A percentile compares a stretch with the other conserved stretches of the same genome.
phyloP scores from a whole-genome alignment of 345 rosid genomes.

The Populus pruinosa region DNA sequence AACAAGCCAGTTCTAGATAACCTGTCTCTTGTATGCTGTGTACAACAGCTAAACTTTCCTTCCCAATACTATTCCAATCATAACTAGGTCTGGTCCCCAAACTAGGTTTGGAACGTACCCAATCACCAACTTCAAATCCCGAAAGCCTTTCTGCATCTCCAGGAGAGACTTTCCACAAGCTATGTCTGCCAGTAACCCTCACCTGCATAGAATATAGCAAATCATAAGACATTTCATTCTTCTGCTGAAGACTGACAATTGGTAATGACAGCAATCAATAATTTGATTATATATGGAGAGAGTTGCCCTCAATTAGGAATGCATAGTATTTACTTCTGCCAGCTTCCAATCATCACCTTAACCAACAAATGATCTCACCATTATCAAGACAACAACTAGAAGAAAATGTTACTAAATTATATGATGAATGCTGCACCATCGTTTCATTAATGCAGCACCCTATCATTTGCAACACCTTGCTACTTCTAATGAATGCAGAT shows the following conservation, averaged over 20 bases:
- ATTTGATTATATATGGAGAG: no score
- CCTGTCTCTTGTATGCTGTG: conserved; percentile 89
- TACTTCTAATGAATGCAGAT: no score
- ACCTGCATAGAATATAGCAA: conserved; percentile 42
- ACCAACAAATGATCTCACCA: no score
- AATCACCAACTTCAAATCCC: conserved; percentile 96
- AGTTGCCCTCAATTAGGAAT: no score
- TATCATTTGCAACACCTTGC: background rate
- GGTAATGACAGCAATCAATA: no score
- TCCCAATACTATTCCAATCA: conserved; percentile 86
- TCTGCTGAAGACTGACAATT: background rate
- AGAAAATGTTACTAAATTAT: no score
- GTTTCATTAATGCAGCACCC: background rate
- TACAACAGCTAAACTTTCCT: conserved; percentile 82
- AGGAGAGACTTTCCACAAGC: conserved; percentile 89
- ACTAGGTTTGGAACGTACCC: conserved; percentile 93
- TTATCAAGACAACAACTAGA: no score
- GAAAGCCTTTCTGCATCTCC: conserved; percentile 97
- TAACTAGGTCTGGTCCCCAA: conserved; percentile 90
- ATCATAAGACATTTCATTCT: background rate
- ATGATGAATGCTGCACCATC: no score
- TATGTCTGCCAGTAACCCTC: conserved; percentile 70
- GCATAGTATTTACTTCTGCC: no score
- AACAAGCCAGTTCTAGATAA: conserved; percentile 86
- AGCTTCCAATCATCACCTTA: no score